These are phyloP conservation scores for Nicotiana obtusifolia DNA, from an alignment of 257 asterid genomes.

Conservation along the genomic window DNA sequence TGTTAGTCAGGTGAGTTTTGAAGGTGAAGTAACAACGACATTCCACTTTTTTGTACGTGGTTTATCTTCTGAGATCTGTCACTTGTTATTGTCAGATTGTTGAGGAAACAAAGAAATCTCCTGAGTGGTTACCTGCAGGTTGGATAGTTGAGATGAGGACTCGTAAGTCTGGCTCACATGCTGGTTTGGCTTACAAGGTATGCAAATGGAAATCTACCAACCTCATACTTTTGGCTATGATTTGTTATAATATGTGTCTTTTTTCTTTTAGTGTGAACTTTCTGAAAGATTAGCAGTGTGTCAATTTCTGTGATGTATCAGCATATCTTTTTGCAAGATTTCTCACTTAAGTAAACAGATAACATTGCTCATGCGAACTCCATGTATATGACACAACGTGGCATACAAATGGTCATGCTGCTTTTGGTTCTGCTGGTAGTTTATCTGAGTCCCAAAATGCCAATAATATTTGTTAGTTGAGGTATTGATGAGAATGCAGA, in stretches of 20 bases:
- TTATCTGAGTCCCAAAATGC: not conserved
- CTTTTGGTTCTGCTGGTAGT: not conserved
- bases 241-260: slow-evolving; percentile 9
- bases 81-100: slow-evolving; percentile 24
- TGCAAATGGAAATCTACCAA: slow-evolving; percentile 2
- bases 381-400: not conserved
- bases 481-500: not conserved
- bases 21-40: not conserved
- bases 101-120: slow-evolving; percentile 18
- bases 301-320: not conserved
- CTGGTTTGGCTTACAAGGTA: slow-evolving; percentile 53
- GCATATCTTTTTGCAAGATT: not conserved
- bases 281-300: not conserved
- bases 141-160: slow-evolving; percentile 43
- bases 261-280: not conserved
- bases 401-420: not conserved
- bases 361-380: not conserved
- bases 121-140: slow-evolving; percentile 58
- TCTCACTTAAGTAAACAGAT: not conserved
- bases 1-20: not conserved
- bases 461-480: not conserved
- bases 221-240: slow-evolving; percentile 3
- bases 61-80: slow-evolving; percentile 1
- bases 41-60: not conserved
- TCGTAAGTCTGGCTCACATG: slow-evolving; percentile 20